Conservation (phyloP, 768 basidiomycete genomes). For the Boletus pseudo-olivaceus region DNA sequence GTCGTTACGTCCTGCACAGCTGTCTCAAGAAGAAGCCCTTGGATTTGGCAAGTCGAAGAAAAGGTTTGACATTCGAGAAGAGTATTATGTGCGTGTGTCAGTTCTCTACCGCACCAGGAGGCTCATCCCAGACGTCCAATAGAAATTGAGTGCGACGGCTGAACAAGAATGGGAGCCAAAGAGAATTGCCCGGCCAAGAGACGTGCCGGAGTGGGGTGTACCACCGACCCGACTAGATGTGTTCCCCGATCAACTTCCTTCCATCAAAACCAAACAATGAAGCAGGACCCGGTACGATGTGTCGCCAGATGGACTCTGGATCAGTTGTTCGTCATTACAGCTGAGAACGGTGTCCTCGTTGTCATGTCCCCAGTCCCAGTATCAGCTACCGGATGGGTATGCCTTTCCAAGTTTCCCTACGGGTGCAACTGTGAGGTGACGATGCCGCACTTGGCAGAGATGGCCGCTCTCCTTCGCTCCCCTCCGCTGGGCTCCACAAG, state of each 20-base stretch:
- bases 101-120: not conserved
- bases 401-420: not conserved
- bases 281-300: not conserved
- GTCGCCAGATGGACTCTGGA: not conserved
- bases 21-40: constrained; percentile 77
- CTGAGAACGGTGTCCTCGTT: not conserved
- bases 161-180: constrained; percentile 85
- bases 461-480: no score
- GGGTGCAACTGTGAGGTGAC: not conserved
- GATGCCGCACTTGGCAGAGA: no score
- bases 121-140: not conserved
- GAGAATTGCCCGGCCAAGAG: constrained; percentile 77
- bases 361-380: not conserved
- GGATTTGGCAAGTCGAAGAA: constrained; percentile 65
- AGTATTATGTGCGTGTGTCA: constrained; percentile 79
- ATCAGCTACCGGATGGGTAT: not conserved
- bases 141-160: constrained; percentile 60
- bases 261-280: constrained; percentile 2
- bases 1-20: constrained; percentile 32
- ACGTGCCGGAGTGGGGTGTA: constrained; percentile 93
- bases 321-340: not conserved
- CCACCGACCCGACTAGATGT: constrained; percentile 48
- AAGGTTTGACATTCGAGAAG: constrained; percentile 90
- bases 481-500: no score
- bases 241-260: constrained; percentile 22